A percentile compares a stretch with the other conserved stretches of the same genome.
Conservation (phyloP, 2,329 filamentous ascomycete species). For the Aureobasidium sp. region DNA sequence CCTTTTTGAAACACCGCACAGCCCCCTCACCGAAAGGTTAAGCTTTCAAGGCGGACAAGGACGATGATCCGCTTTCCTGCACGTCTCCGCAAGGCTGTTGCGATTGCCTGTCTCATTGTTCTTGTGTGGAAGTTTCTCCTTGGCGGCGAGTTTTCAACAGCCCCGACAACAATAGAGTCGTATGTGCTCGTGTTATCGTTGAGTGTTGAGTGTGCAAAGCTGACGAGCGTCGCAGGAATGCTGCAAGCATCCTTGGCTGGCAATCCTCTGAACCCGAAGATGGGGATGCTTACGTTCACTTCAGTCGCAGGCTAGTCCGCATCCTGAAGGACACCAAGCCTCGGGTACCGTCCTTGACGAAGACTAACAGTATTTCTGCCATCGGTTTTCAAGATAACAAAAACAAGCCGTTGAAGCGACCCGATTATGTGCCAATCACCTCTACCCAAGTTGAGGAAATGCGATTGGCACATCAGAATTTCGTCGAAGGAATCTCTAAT, state of each 20-base stretch:
- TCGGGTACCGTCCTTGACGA: constrained; percentile 4
- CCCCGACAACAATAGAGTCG: constrained; percentile 6
- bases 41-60: not conserved
- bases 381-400: constrained; percentile 6
- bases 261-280: constrained; percentile 1
- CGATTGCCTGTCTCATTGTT: not conserved
- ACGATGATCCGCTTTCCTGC: constrained; percentile 1
- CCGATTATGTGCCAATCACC: constrained; percentile 4
- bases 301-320: constrained; percentile 9
- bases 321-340: constrained; percentile 5
- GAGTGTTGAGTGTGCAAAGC: not conserved
- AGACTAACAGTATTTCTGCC: not conserved
- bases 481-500: not conserved
- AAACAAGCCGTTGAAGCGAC: not conserved
- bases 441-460: not conserved
- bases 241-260: constrained; percentile 5
- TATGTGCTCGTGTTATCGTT: not conserved
- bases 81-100: not conserved
- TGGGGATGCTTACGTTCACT: constrained; percentile 3
- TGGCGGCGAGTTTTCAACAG: constrained; percentile 1
- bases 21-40: not conserved
- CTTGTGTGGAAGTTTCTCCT: constrained; percentile 8
- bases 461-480: not conserved
- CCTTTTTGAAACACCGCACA: not conserved
- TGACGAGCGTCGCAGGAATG: constrained; percentile 7